phyloP scores from a whole-genome alignment of 1,284 basidiomycete species.

The Ceratobasidium sp. region DNA sequence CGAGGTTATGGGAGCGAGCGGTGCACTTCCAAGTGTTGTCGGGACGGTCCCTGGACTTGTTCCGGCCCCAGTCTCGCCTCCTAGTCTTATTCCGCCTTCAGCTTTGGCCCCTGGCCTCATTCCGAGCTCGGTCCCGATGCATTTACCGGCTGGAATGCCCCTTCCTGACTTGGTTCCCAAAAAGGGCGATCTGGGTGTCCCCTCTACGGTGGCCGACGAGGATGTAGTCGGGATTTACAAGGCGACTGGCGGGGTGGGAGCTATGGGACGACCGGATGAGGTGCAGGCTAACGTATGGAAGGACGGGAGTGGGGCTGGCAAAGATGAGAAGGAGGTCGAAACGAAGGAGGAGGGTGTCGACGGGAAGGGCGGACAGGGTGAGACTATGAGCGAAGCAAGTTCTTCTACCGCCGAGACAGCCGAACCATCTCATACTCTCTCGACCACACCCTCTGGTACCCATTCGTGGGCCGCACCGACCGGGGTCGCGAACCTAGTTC shows the following conservation, averaged over 20 bases:
- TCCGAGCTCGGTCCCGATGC: neutral
- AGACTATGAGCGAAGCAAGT: neutral
- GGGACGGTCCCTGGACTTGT: neutral
- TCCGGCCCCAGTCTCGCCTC: neutral
- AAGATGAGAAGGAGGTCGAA: neutral
- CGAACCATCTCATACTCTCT: neutral
- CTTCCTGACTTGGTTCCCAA: neutral
- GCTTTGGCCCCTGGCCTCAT: neutral
- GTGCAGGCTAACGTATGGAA: neutral
- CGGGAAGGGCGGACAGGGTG: neutral
- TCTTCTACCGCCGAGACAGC: neutral
- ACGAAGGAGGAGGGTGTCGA: no score
- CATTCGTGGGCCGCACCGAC: neutral
- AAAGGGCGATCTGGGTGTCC: constrained; percentile 2
- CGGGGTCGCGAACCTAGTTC: neutral
- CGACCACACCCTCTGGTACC: neutral
- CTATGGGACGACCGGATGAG: constrained; percentile 25
- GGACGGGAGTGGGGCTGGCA: neutral
- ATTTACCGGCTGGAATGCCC: neutral
- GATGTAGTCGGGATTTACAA: neutral
- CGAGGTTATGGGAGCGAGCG: neutral
- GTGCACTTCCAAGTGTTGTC: neutral
- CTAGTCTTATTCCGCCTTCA: neutral
- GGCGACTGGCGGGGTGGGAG: neutral
- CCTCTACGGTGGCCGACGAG: neutral